Base-by-base conservation (phyloP, 257 asterid genomes). In the Paraleonurus japonicus region DNA sequence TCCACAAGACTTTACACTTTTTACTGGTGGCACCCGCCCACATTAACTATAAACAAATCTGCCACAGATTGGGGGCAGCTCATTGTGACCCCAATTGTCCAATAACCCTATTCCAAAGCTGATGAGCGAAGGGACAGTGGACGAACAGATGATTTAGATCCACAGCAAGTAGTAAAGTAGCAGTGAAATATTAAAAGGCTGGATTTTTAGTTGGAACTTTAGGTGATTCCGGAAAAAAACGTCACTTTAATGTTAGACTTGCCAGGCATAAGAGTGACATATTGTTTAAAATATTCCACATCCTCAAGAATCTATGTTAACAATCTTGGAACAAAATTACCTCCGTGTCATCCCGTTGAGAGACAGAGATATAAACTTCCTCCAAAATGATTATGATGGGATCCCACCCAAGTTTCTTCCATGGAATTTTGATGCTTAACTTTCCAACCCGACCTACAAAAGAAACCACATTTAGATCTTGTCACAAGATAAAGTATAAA, bases 351-450 rank as follows among this genome's bases (percentile, higher is more conserved):
- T 87, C 95, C 27, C 98, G 84, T 55, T 84, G 93, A 74, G 89
- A 80, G 63, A 90, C 90, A 73, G 92, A 87, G 50, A 91, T 78
- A 72, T 82, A 84, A 51, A 91, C 87, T 67, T 91, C 96, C 84
- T 94, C 98, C 81, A 94, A 83, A 67, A 83, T 83, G 80, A 94
- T 87, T 59, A 89, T 87, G 30, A 94, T 80, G 7, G 98, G 98
- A 54, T 91, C 98, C 98, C 98, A 91, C 27, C 98, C 98, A 51
- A 94, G 96, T 82, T 94, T 94, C 87, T 94, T 94, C 98, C 98
- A 94, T 47, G 98, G 98, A 67, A 94, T 94, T 78, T 81, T 89
- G 80, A 94, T 91, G 81, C 98, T 94, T 53, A 94, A 79, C 83
- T 89, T 94, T 54, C 98, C 98, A 77, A 94, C 90, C 41, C 75